Percentiles rank a stretch among this genome's conserved stretches.
These are phyloP conservation scores for Prunus fruticosa DNA, from an alignment of 306 rosid species.

Conservation along the genomic window DNA sequence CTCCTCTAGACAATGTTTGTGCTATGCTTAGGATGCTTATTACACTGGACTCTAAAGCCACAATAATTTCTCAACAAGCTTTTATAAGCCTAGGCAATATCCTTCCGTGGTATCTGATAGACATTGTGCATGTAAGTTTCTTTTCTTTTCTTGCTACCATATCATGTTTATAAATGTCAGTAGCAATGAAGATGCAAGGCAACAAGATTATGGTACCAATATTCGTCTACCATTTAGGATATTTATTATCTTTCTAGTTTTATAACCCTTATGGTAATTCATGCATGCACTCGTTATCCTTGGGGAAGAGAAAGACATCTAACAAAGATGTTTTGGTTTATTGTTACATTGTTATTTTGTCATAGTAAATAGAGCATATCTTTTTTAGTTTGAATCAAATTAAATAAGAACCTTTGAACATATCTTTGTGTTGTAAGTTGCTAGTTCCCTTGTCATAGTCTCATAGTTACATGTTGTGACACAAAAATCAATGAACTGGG, in stretches of 20 bases:
- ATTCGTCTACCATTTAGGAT: neutral
- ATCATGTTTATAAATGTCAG: neutral
- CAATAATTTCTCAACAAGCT: slow-evolving; percentile 52
- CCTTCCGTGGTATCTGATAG: slow-evolving; percentile 58
- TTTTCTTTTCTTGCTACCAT: neutral
- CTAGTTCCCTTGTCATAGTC: neutral
- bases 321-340: neutral
- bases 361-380: neutral
- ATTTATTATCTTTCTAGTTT: neutral
- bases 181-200: neutral
- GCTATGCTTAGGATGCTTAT: slow-evolving; percentile 66
- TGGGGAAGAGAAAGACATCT: neutral
- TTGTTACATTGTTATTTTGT: neutral
- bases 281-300: neutral
- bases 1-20: slow-evolving; percentile 60
- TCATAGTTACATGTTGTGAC: neutral
- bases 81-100: slow-evolving; percentile 41
- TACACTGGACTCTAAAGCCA: slow-evolving; percentile 53
- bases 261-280: neutral
- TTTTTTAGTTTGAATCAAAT: too few species aligned
- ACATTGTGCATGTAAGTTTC: slow-evolving; percentile 53
- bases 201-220: neutral
- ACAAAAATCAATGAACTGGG: neutral
- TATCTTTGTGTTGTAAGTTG: neutral
- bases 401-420: neutral